phyloP scores from a whole-genome alignment of 2,329 filamentous ascomycete genomes.

The Apiospora pterosperma region DNA sequence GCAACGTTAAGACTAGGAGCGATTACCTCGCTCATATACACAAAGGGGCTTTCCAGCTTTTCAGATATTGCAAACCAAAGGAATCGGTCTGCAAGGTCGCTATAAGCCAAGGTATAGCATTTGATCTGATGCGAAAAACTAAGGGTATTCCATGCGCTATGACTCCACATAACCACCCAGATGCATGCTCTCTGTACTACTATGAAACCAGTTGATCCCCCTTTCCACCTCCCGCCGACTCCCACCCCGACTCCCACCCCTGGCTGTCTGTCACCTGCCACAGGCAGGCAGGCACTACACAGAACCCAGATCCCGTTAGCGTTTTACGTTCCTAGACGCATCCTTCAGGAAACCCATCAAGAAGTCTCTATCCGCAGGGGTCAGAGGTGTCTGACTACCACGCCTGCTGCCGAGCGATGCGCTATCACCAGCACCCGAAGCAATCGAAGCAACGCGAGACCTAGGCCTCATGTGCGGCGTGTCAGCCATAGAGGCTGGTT shows the following conservation, averaged over 20 bases:
- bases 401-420: conserved; percentile 29
- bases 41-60: too few relatives aligned
- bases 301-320: neutral
- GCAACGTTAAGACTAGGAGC: too few relatives aligned
- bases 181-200: neutral
- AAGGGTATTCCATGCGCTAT: conserved; percentile 6
- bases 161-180: neutral
- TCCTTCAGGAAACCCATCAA: conserved; percentile 71
- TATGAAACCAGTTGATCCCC: neutral
- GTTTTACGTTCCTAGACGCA: conserved; percentile 19
- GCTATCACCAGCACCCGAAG: conserved; percentile 35
- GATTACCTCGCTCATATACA: too few relatives aligned
- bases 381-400: conserved; percentile 53
- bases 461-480: conserved; percentile 18
- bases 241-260: neutral
- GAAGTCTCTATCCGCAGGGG: conserved; percentile 71
- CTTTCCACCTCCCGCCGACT: neutral
- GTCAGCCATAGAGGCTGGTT: conserved; percentile 18
- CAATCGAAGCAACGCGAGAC: conserved; percentile 42
- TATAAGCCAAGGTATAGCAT: neutral
- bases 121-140: conserved; percentile 2
- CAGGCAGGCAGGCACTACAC: neutral
- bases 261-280: neutral
- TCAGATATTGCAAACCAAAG: too few relatives aligned
- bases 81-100: neutral